phyloP scores from a whole-genome alignment of 2,329 filamentous ascomycete species.

The Pseudogymnoascus sp. region DNA sequence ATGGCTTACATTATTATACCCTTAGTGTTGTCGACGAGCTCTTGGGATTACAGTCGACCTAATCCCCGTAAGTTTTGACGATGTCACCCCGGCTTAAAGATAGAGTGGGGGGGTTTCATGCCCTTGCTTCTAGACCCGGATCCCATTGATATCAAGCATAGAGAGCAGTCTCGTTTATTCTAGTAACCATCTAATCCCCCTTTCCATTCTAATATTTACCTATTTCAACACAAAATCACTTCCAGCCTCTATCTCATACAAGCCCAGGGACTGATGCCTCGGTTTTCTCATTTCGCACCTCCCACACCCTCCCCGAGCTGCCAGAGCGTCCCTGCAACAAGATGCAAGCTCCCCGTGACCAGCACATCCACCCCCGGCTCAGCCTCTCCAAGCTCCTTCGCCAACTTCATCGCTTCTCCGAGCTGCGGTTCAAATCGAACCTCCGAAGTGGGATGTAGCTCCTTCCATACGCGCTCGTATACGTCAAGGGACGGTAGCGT shows the following conservation, averaged over 20 bases:
- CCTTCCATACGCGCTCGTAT: constrained; percentile 16
- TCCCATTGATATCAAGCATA: too few species aligned
- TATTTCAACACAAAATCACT: background rate
- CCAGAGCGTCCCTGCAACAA: constrained; percentile 41
- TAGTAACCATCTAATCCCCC: background rate
- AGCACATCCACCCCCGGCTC: constrained; percentile 26
- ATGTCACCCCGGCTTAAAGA: too few species aligned
- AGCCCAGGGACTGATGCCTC: background rate
- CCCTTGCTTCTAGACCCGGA: too few species aligned
- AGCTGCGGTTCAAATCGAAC: constrained; percentile 40
- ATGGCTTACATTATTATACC: too few species aligned
- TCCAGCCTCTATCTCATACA: background rate
- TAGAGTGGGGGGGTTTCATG: too few species aligned
- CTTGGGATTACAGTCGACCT: too few species aligned
- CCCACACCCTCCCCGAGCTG: background rate
- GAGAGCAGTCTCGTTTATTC: too few species aligned
- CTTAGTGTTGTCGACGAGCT: too few species aligned
- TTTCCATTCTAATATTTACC: background rate
- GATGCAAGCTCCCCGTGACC: constrained; percentile 53
- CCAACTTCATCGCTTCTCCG: constrained; percentile 41
- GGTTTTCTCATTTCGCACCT: background rate
- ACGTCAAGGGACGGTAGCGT: constrained; percentile 7
- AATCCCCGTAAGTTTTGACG: too few species aligned
- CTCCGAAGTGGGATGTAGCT: constrained; percentile 12
- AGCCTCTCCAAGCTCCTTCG: constrained; percentile 18